Conservation (phyloP, 768 basidiomycete species). For the Calocera cornea region DNA sequence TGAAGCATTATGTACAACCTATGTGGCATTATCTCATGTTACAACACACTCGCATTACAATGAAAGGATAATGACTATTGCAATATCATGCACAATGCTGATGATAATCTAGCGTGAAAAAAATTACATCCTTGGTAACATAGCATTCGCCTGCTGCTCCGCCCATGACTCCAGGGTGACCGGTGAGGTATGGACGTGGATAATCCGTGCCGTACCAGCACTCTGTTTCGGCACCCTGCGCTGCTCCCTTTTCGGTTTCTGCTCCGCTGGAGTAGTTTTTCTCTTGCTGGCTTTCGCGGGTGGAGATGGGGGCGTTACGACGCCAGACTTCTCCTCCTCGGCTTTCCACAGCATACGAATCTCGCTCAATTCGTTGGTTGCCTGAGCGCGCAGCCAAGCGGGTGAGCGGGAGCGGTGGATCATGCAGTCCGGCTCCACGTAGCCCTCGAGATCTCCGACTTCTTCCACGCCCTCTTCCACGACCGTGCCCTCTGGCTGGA, state of each 20-base stretch:
- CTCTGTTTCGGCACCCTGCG: too few species aligned
- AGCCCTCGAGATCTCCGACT: constrained; percentile 36
- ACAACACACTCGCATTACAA: background rate
- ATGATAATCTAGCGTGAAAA: background rate
- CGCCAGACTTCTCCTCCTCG: background rate
- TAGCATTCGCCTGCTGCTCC: background rate
- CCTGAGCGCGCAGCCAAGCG: constrained; percentile 64
- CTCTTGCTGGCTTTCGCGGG: background rate
- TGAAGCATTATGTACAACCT: background rate
- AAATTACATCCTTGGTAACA: background rate
- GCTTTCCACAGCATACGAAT: constrained; percentile 40
- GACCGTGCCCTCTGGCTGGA: constrained; percentile 43
- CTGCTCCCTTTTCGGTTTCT: background rate
- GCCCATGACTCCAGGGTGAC: background rate
- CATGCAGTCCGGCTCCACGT: constrained; percentile 45
- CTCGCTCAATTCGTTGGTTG: constrained; percentile 55
- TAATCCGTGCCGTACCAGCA: too few species aligned
- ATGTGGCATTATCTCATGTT: background rate
- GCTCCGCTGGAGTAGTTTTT: too few species aligned
- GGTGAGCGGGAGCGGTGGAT: constrained; percentile 48
- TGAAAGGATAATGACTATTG: background rate
- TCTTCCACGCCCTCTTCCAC: constrained; percentile 31
- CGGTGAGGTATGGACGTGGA: background rate
- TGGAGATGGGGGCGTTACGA: background rate
- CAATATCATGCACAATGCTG: background rate